Evolutionary conservation across 2,329 filamentous ascomycete species (phyloP), one percentile per base, ranked within the genome.

Genomic region (Penicillium sp.): DNA sequence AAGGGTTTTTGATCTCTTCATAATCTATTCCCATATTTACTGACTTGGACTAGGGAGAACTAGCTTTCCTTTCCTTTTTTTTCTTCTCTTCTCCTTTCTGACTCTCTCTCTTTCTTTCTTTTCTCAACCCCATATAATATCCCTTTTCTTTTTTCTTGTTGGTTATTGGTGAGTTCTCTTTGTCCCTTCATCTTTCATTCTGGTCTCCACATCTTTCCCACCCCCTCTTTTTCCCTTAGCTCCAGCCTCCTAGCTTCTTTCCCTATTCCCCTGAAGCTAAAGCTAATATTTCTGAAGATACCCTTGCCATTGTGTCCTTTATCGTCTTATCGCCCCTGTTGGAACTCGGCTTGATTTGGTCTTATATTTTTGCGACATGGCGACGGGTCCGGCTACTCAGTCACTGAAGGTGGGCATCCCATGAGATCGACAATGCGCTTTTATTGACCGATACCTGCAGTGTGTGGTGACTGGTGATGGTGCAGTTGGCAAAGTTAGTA

Each of bases 401-500:
- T 95, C 91, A 68, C 81, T 96, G 74, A 96, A 96, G 90, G 91
- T 94, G 81, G 81, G 65, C 60, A 48, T 48, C 27, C 11, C 16
- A 52, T 29, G n/a, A 13, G 58, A 50, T 58, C 50, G 34, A 59
- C 48, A 47, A 69, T 66, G 49, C 43, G 62, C 72, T 27, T 29
- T 76, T 74, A 79, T 72, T 65, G 75, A 73, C 70, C 70, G 13
- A 31, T 23, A 68, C 53, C 61, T 68, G 61, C 70, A 97, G 92
- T 99, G 94, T 78, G 94, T 99, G 75, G 94, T 99, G 74, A 97
- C 94, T 63, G 94, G 94, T 81, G 94, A 99, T 78, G 94, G 94
- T 90, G 94, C 94, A 75, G 94, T 99, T 70, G 94, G 94, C 79
- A 99, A 99, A 86, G 92, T 96, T 79, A 78, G 81, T 76, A 55